Conservation (phyloP, 2,329 filamentous ascomycete species). For the Aspergillus luchuensis region DNA sequence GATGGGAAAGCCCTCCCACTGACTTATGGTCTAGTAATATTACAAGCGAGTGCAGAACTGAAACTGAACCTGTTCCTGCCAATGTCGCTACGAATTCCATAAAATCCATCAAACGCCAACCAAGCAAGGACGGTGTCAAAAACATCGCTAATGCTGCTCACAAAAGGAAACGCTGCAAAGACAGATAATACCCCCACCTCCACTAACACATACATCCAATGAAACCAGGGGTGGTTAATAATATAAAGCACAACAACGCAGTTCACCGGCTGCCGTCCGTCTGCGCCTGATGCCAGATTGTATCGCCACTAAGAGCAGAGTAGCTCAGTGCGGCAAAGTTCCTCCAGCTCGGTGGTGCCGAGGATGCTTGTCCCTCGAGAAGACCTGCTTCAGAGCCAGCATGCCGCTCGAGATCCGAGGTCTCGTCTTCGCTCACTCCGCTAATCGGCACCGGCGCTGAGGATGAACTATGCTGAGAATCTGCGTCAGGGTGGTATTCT, state of each 20-base stretch:
- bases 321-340: conserved; percentile 48
- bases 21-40: too few relatives aligned
- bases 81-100: background rate
- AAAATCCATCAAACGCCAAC: conserved; percentile 31
- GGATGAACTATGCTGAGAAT: conserved; percentile 50
- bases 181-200: conserved; percentile 17
- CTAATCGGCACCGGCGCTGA: conserved; percentile 55
- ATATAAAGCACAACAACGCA: conserved; percentile 14
- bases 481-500: conserved; percentile 47
- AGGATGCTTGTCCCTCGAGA: conserved; percentile 35
- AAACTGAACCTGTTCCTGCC: background rate
- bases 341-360: conserved; percentile 45
- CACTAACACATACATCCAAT: conserved; percentile 14
- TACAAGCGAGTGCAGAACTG: background rate
- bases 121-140: conserved; percentile 23
- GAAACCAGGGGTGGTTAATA: conserved; percentile 17
- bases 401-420: conserved; percentile 48
- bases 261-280: conserved; percentile 42
- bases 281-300: conserved; percentile 47
- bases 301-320: conserved; percentile 50
- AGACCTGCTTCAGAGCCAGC: conserved; percentile 36
- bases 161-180: conserved; percentile 14
- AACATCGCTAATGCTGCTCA: conserved; percentile 37
- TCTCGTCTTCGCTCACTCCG: conserved; percentile 35
- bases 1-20: too few relatives aligned